These are phyloP conservation scores for Inga oerstediana DNA, from an alignment of 306 rosid species.

Conservation along the genomic window DNA sequence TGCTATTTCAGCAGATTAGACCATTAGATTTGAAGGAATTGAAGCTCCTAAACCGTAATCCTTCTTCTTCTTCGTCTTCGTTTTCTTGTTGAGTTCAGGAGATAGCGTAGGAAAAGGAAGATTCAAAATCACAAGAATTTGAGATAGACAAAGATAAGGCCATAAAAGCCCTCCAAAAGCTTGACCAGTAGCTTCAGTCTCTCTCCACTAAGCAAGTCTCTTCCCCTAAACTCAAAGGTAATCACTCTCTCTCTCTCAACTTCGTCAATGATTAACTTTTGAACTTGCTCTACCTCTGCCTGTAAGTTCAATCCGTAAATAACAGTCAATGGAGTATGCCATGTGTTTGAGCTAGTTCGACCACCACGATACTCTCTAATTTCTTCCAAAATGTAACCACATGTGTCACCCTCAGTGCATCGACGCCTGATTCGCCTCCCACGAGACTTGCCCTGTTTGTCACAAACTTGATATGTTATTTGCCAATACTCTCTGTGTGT, in stretches of 20 bases:
- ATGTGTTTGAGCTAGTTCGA: too few species aligned
- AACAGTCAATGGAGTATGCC: not conserved
- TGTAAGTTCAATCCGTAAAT: not conserved
- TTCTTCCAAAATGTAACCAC: too few species aligned
- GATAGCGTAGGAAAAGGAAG: slow-evolving; percentile 54
- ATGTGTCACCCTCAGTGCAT: too few species aligned
- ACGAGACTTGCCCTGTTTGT: too few species aligned
- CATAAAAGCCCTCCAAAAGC: slow-evolving; percentile 74
- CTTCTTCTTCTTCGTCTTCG: slow-evolving; percentile 24
- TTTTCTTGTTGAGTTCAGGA: slow-evolving; percentile 38
- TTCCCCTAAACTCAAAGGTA: slow-evolving; percentile 59
- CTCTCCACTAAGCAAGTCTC: slow-evolving; percentile 52
- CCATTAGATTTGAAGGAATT: slow-evolving; percentile 16
- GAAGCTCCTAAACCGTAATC: not conserved
- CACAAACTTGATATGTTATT: too few species aligned
- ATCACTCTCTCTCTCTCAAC: not conserved
- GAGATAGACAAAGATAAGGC: slow-evolving; percentile 86
- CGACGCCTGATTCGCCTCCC: too few species aligned
- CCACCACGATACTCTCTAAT: too few species aligned
- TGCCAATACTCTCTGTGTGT: too few species aligned
- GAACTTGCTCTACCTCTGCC: not conserved
- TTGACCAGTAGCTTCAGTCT: slow-evolving; percentile 77
- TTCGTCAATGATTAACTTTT: not conserved
- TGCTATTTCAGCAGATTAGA: not conserved
- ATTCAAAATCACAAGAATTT: slow-evolving; percentile 51